Evolutionary conservation across 208 protist species (phyloP).

Genomic region (Trypanosoma platydactyli): DNA sequence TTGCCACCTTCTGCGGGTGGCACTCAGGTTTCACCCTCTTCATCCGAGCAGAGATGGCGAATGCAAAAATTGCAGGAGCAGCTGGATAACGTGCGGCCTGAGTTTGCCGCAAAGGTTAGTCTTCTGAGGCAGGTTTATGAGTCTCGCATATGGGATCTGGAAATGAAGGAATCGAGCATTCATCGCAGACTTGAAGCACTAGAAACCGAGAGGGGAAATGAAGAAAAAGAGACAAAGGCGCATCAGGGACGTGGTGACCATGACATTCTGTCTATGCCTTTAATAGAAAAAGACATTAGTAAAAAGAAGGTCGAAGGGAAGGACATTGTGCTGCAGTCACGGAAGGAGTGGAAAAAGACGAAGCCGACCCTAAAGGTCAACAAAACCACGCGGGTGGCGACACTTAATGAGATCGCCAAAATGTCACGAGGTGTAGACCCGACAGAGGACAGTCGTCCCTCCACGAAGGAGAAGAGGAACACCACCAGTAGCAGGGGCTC

Average conservation of each 20-base stretch:
- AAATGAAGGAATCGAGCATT: slow-evolving; percentile 70
- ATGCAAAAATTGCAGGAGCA: slow-evolving; percentile 71
- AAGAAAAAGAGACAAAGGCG: slow-evolving; percentile 30
- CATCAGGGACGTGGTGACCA: slow-evolving; percentile 1
- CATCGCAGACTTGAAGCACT: slow-evolving; percentile 9
- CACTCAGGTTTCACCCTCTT: slow-evolving; percentile 33
- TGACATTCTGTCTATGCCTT: slow-evolving; percentile 2
- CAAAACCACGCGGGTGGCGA: slow-evolving; percentile 40
- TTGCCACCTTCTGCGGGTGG: not conserved
- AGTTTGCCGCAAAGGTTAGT: slow-evolving; percentile 85
- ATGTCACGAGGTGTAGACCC: slow-evolving; percentile 31
- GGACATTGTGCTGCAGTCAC: slow-evolving; percentile 39
- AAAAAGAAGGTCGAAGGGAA: slow-evolving; percentile 31
- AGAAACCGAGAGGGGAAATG: slow-evolving; percentile 3
- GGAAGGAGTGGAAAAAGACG: slow-evolving; percentile 51
- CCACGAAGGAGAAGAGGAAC: too few species aligned
- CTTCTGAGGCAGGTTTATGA: slow-evolving; percentile 92
- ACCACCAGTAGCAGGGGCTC: not conserved
- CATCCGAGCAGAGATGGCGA: slow-evolving; percentile 43
- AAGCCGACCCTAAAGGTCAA: slow-evolving; percentile 32
- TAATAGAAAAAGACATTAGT: slow-evolving; percentile 29
- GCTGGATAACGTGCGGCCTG: slow-evolving; percentile 72
- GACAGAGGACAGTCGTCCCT: slow-evolving; percentile 20
- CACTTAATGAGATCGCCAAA: slow-evolving; percentile 35
- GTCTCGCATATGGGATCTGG: slow-evolving; percentile 85